Percentiles rank a stretch among this genome's conserved stretches.
Conservation (phyloP, 441 rosid genomes). For the Hura crepitans region DNA sequence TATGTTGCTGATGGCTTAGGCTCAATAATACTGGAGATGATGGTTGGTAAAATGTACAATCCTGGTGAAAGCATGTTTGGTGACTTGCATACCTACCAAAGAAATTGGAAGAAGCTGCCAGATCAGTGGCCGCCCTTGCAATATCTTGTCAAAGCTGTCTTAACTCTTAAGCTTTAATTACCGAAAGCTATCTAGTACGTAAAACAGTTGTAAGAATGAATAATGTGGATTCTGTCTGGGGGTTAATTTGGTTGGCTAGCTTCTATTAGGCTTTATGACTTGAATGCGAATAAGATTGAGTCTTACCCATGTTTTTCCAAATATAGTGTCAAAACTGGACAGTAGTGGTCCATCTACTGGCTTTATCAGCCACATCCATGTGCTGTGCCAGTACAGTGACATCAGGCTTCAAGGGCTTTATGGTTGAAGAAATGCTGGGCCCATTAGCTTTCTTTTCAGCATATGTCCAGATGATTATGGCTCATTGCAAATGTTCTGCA, state of each 20-base stretch:
- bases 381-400: not conserved
- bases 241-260: not conserved
- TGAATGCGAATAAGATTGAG: slow-evolving; percentile 3
- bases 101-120: slow-evolving; percentile 9
- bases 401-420: not conserved
- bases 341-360: slow-evolving; percentile 3
- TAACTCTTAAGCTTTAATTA: slow-evolving; percentile 19
- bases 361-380: not conserved
- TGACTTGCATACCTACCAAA: slow-evolving; percentile 8
- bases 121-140: slow-evolving; percentile 8
- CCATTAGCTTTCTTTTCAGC: slow-evolving; percentile 2
- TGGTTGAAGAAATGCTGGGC: too few relatives aligned
- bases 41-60: slow-evolving; percentile 29
- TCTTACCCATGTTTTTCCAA: not conserved
- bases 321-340: not conserved
- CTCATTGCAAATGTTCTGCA: not conserved
- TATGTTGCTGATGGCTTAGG: too few relatives aligned
- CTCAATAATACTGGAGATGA: not conserved
- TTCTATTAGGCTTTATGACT: not conserved
- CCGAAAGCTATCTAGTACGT: slow-evolving; percentile 8
- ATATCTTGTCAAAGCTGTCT: slow-evolving; percentile 16
- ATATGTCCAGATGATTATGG: slow-evolving; percentile 5
- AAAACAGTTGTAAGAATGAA: slow-evolving; percentile 1
- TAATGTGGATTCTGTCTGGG: not conserved
- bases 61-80: not conserved